Evolutionary conservation across 805 yeast species (phyloP).

Genomic region (Candida pini): DNA sequence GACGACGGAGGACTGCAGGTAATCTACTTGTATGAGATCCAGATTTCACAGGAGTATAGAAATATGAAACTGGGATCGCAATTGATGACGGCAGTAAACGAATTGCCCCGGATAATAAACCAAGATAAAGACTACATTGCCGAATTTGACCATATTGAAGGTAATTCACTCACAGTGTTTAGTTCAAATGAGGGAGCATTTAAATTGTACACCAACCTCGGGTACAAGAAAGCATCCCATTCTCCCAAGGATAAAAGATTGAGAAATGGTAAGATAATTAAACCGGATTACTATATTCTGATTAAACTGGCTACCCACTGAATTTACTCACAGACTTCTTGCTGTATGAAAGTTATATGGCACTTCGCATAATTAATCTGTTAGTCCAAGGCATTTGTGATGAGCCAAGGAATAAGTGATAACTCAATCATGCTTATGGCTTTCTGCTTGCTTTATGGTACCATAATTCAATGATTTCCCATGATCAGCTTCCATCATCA

Average conservation of each 20-base stretch:
- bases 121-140: conserved; percentile 1
- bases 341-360: no score
- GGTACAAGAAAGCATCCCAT: conserved; percentile 33
- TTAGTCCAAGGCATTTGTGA: no score
- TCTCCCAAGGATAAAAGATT: conserved; percentile 40
- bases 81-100: conserved; percentile 34
- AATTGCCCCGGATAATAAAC: conserved; percentile 20
- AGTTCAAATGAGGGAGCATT: conserved; percentile 37
- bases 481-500: no score
- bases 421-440: no score
- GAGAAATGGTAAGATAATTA: conserved; percentile 34
- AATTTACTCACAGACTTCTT: neutral
- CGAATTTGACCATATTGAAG: conserved; percentile 14
- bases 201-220: conserved; percentile 37
- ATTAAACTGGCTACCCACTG: conserved; percentile 5
- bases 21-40: conserved; percentile 55
- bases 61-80: conserved; percentile 32
- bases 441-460: no score
- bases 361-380: no score
- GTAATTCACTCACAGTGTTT: conserved; percentile 46
- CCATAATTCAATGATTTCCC: no score
- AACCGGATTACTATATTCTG: conserved; percentile 41
- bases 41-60: conserved; percentile 34
- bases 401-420: no score
- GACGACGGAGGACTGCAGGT: conserved; percentile 34